A percentile compares a stretch with the other conserved stretches of the same genome.
phyloP scores from a whole-genome alignment of 371 early-diverging fungal genomes.

The Mortierella sp. region DNA sequence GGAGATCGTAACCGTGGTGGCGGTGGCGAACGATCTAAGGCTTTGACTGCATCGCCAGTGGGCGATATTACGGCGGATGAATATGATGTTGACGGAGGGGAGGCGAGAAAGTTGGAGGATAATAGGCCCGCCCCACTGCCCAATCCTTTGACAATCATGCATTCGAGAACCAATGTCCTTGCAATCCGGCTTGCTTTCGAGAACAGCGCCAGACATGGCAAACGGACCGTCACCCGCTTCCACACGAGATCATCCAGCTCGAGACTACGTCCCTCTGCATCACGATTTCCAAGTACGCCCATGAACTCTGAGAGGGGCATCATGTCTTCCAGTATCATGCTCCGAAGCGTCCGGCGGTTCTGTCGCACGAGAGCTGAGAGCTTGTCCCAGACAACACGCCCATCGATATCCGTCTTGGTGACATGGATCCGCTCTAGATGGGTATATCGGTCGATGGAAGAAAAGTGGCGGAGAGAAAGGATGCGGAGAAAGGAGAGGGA shows the following conservation, averaged over 20 bases:
- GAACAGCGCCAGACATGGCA: slow-evolving; percentile 2
- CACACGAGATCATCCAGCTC: slow-evolving; percentile 5
- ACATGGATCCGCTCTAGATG: slow-evolving; percentile 16
- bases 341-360: slow-evolving; percentile 3
- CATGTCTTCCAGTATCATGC: slow-evolving; percentile 18
- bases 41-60: too few species aligned
- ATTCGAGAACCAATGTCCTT: slow-evolving; percentile 11
- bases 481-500: slow-evolving; percentile 9
- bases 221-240: slow-evolving; percentile 13
- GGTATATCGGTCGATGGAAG: slow-evolving; percentile 8
- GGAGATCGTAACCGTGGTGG: neutral
- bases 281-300: neutral
- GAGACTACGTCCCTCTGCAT: neutral
- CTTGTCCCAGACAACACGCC: slow-evolving; percentile 26
- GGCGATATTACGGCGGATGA: too few species aligned
- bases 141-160: slow-evolving; percentile 15
- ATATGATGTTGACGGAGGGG: too few species aligned
- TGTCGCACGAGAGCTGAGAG: slow-evolving; percentile 10
- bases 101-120: too few species aligned
- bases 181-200: slow-evolving; percentile 16
- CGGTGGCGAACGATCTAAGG: too few species aligned
- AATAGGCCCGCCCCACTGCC: too few species aligned
- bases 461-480: slow-evolving; percentile 16
- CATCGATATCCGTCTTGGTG: slow-evolving; percentile 11
- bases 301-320: slow-evolving; percentile 9